phyloP scores from a whole-genome alignment of 495 filamentous ascomycete species.

The Pseudotulostoma volvatum region DNA sequence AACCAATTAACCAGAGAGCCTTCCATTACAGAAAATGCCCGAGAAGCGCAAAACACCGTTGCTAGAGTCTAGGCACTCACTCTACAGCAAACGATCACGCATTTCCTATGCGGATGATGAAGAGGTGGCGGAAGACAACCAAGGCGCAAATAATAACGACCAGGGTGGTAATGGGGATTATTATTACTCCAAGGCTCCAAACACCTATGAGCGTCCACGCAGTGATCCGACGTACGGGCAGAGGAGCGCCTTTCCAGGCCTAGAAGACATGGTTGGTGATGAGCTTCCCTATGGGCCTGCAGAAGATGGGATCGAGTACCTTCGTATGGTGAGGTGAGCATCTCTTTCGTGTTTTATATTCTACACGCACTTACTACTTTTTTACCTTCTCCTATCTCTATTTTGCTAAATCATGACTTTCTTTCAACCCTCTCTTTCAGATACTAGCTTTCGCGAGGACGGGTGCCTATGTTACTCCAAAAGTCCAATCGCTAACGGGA shows the following conservation, averaged over 20 bases:
- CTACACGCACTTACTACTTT: conserved; percentile 5
- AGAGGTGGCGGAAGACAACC: background rate
- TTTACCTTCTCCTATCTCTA: conserved; percentile 3
- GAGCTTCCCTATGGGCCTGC: conserved; percentile 33
- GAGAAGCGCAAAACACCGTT: conserved; percentile 3
- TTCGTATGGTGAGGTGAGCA: conserved; percentile 66
- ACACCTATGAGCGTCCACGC: conserved; percentile 24
- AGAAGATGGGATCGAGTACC: conserved; percentile 54
- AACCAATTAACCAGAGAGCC: too few species aligned
- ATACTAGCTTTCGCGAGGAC: background rate
- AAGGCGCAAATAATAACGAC: background rate
- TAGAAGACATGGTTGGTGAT: conserved; percentile 39
- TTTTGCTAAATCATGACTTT: conserved; percentile 19
- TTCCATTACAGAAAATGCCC: too few species aligned
- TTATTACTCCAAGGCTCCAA: too few species aligned
- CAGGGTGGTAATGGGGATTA: too few species aligned
- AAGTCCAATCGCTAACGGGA: background rate
- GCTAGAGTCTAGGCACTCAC: background rate
- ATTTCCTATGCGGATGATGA: conserved; percentile 2
- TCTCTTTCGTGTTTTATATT: conserved; percentile 3
- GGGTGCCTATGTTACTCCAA: conserved; percentile 1
- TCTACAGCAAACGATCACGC: conserved; percentile 1
- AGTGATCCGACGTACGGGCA: conserved; percentile 59
- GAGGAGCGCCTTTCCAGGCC: conserved; percentile 56
- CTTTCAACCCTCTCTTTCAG: conserved; percentile 7